A percentile compares a stretch with the other conserved stretches of the same genome.
These are phyloP conservation scores for Trichoderma aggressivum DNA, from an alignment of 2,329 filamentous ascomycete genomes.

Conservation along the genomic window DNA sequence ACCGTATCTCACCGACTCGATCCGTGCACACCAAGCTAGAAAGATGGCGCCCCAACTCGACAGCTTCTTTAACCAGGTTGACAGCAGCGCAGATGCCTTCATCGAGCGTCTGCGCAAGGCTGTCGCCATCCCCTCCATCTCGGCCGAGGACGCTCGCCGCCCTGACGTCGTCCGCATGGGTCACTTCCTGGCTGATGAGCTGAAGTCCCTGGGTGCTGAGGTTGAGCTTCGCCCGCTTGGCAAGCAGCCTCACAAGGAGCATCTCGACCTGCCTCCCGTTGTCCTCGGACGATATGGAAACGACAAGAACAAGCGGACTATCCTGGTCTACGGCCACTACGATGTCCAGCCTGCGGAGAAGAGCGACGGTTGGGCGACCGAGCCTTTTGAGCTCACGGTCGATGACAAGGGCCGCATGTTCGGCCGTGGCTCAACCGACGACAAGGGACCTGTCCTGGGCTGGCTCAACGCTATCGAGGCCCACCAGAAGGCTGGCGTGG, in stretches of 20 bases:
- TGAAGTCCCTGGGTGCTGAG: slow-evolving; percentile 77
- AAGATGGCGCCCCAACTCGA: slow-evolving; percentile 91
- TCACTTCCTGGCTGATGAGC: slow-evolving; percentile 79
- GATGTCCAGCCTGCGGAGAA: slow-evolving; percentile 94
- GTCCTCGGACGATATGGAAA: slow-evolving; percentile 88
- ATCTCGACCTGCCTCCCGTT: slow-evolving; percentile 88
- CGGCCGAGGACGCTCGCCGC: slow-evolving; percentile 82
- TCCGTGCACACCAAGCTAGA: slow-evolving; percentile 58
- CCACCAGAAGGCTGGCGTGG: slow-evolving; percentile 89
- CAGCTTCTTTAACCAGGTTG: slow-evolving; percentile 89
- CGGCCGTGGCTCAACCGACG: slow-evolving; percentile 90
- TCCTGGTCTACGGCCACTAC: slow-evolving; percentile 97
- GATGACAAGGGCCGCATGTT: slow-evolving; percentile 94
- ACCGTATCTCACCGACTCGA: slow-evolving; percentile 51
- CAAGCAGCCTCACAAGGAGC: slow-evolving; percentile 86
- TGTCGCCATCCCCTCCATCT: slow-evolving; percentile 94
- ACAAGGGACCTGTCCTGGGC: slow-evolving; percentile 95
- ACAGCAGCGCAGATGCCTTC: slow-evolving; percentile 73
- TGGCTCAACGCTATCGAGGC: slow-evolving; percentile 99
- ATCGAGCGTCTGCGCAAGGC: slow-evolving; percentile 88
- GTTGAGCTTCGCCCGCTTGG: slow-evolving; percentile 85
- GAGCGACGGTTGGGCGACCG: slow-evolving; percentile 92
- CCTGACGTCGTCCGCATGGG: slow-evolving; percentile 97
- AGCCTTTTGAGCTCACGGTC: slow-evolving; percentile 85
- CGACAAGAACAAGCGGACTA: slow-evolving; percentile 89